These are phyloP conservation scores for Aurantiochytrium sp. DNA, from an alignment of 108 stramenopile species.

Conservation along the genomic window DNA sequence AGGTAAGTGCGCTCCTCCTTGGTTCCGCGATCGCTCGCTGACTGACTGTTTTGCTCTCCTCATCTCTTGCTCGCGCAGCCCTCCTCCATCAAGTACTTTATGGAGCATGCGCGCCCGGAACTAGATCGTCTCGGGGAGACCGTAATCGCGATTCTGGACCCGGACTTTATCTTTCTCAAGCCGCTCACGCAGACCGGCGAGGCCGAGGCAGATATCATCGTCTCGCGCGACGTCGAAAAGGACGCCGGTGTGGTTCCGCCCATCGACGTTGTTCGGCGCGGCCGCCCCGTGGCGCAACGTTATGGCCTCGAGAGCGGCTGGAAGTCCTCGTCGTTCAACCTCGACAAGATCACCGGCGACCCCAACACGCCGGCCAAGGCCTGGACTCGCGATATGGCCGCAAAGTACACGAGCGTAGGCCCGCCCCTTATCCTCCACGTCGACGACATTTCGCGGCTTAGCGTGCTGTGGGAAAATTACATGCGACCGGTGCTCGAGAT, in stretches of 20 bases:
- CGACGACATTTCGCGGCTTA: neutral
- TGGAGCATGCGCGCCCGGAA: conserved; percentile 7
- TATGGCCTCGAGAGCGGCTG: conserved; percentile 16
- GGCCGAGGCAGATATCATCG: neutral
- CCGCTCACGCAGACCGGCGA: conserved; percentile 14
- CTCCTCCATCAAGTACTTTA: neutral
- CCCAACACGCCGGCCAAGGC: neutral
- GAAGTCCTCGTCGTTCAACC: neutral
- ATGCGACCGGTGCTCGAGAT: conserved; percentile 19
- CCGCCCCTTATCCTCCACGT: conserved; percentile 27
- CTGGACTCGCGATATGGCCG: neutral
- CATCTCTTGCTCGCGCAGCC: too few species aligned
- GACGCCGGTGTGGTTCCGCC: neutral
- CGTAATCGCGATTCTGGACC: conserved; percentile 24
- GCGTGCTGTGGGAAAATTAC: conserved; percentile 21
- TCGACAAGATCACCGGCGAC: neutral
- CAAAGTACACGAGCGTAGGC: conserved; percentile 12
- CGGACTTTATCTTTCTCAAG: conserved; percentile 18
- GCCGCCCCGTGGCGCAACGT: conserved; percentile 13
- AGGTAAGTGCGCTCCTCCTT: neutral
- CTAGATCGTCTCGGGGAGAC: conserved; percentile 20
- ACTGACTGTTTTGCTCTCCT: too few species aligned
- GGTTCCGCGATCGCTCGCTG: too few species aligned
- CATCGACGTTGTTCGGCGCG: neutral
- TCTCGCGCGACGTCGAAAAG: neutral